Evolutionary conservation across 805 yeast species (phyloP).

Genomic region (Wickerhamomyces strasburgensis): DNA sequence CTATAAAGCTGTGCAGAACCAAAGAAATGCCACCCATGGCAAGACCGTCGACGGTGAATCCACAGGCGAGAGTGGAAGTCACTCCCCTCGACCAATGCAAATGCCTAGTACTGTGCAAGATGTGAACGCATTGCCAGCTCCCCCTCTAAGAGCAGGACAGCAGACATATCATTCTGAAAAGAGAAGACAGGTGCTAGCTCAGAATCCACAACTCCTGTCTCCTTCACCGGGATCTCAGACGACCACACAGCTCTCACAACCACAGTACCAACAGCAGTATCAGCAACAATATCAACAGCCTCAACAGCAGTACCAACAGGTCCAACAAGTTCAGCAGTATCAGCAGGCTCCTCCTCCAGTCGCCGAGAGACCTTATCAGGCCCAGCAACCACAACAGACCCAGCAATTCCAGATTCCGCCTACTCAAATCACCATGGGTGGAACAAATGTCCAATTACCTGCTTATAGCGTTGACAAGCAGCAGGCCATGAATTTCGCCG

Average conservation of each 20-base stretch:
- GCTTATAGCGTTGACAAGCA: constrained; percentile 14
- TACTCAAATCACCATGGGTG: constrained; percentile 10
- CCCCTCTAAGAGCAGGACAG: constrained; percentile 36
- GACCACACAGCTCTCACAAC: constrained; percentile 4
- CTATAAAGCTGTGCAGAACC: constrained; percentile 34
- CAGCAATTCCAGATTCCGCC: constrained; percentile 12
- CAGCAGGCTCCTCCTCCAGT: constrained; percentile 2
- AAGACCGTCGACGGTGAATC: constrained; percentile 1
- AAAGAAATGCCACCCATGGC: constrained; percentile 2
- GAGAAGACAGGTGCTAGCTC: not conserved
- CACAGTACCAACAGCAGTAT: constrained; percentile 1
- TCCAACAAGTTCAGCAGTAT: constrained; percentile 1
- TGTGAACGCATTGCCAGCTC: constrained; percentile 30
- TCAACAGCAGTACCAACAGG: constrained; percentile 3
- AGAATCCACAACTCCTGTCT: not conserved
- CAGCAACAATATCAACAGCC: constrained; percentile 5
- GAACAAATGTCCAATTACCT: constrained; percentile 11
- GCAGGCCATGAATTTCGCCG: constrained; percentile 12
- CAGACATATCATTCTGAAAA: not conserved
- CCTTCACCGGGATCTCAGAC: constrained; percentile 3
- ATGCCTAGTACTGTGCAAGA: constrained; percentile 9
- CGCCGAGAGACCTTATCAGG: not conserved
- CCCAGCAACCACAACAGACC: constrained; percentile 1
- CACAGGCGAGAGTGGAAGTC: constrained; percentile 13
- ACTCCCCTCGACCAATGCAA: too few relatives aligned